A percentile compares a stretch with the other conserved stretches of the same genome.
Evolutionary conservation across 768 basidiomycete genomes (phyloP).

Genomic region (Hypholoma fasciculare): DNA sequence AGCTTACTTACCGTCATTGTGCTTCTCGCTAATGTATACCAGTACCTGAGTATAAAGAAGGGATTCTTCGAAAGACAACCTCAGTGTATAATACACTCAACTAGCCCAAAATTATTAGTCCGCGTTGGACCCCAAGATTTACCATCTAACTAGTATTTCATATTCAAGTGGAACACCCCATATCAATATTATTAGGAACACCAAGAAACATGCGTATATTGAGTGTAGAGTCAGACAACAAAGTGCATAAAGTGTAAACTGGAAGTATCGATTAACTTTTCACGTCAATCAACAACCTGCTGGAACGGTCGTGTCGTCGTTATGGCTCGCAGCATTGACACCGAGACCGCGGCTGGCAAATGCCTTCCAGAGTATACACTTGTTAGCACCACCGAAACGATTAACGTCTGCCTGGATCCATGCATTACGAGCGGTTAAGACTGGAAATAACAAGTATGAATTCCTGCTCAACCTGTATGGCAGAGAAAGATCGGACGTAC

Average conservation of each 20-base stretch:
- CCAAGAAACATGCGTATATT: too few relatives aligned
- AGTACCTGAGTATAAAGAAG: too few relatives aligned
- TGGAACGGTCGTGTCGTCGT: conserved; percentile 20
- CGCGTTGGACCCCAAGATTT: too few relatives aligned
- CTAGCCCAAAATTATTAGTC: too few relatives aligned
- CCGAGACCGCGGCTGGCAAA: conserved; percentile 41
- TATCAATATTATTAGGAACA: too few relatives aligned
- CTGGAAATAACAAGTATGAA: conserved; percentile 16
- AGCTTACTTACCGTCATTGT: too few relatives aligned
- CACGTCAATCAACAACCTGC: background rate
- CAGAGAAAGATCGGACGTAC: conserved; percentile 26
- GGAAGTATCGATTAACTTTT: too few relatives aligned
- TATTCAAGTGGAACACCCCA: too few relatives aligned
- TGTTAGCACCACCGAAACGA: conserved; percentile 35
- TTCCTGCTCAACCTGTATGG: background rate
- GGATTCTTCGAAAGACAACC: too few relatives aligned
- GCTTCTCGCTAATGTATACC: too few relatives aligned
- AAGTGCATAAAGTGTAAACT: background rate
- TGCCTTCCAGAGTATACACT: conserved; percentile 37
- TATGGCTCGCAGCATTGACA: conserved; percentile 16
- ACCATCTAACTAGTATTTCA: too few relatives aligned
- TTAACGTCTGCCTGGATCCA: conserved; percentile 40
- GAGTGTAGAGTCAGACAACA: background rate
- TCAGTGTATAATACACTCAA: too few relatives aligned
- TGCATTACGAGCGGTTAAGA: conserved; percentile 40